Evolutionary conservation across 2,329 filamentous ascomycete genomes (phyloP).

Genomic region (Fusarium cicatricum): DNA sequence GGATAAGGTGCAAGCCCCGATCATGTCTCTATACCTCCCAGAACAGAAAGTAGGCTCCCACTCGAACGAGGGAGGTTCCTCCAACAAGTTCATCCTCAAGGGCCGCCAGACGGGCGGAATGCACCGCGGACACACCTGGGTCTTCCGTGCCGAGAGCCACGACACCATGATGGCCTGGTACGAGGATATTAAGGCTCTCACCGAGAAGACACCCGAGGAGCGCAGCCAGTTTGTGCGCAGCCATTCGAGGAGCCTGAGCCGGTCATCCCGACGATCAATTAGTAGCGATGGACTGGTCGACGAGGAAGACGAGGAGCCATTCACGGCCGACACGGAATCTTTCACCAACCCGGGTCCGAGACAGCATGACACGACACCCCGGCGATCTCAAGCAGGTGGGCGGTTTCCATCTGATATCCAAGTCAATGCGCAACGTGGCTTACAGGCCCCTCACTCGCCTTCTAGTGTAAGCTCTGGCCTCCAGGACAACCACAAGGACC

Average conservation of each 20-base stretch:
- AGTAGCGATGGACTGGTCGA: conserved; percentile 85
- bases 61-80: conserved; percentile 81
- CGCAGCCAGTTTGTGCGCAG: conserved; percentile 86
- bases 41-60: conserved; percentile 97
- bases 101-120: conserved; percentile 91
- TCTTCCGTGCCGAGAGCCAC: conserved; percentile 75
- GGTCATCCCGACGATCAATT: conserved; percentile 66
- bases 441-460: conserved; percentile 80
- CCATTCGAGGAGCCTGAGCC: conserved; percentile 81
- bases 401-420: conserved; percentile 95
- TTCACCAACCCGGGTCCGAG: conserved; percentile 57
- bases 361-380: conserved; percentile 60
- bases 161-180: conserved; percentile 99
- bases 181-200: conserved; percentile 89
- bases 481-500: conserved; percentile 55
- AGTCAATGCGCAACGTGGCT: conserved; percentile 78
- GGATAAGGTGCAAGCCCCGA: conserved; percentile 86
- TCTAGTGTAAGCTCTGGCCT: conserved; percentile 81
- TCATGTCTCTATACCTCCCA: conserved; percentile 95
- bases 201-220: conserved; percentile 87
- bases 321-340: conserved; percentile 60
- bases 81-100: conserved; percentile 98
- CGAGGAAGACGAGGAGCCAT: conserved; percentile 72
- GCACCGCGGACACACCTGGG: conserved; percentile 82
- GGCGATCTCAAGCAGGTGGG: conserved; percentile 89